Percentiles rank a stretch among this genome's conserved stretches.
These are phyloP conservation scores for Hydrangea macrophylla DNA, from an alignment of 148 eudicot genomes.

Conservation along the genomic window DNA sequence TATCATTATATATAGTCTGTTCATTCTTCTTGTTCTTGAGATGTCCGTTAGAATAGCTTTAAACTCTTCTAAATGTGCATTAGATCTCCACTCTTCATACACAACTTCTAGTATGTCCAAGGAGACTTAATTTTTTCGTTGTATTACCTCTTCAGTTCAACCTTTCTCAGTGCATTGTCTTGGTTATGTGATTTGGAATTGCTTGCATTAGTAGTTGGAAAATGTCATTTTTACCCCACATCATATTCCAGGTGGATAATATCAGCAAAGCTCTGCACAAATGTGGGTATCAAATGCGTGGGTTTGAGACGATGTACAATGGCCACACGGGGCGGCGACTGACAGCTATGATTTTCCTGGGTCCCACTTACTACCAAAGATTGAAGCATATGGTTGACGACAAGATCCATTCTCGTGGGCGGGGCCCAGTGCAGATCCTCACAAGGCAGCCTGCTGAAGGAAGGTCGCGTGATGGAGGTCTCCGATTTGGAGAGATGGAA, in stretches of 20 bases:
- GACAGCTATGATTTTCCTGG: slow-evolving; percentile 89
- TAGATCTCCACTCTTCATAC: too few relatives aligned
- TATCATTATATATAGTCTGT: too few relatives aligned
- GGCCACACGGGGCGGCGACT: slow-evolving; percentile 93
- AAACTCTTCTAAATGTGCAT: too few relatives aligned
- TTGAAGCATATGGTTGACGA: slow-evolving; percentile 99
- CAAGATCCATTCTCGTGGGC: slow-evolving; percentile 94
- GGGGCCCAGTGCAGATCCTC: slow-evolving; percentile 96
- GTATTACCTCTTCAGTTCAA: too few relatives aligned
- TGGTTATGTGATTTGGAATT: neutral
- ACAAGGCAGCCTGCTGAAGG: slow-evolving; percentile 99
- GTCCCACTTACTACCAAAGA: slow-evolving; percentile 96
- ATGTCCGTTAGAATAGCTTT: too few relatives aligned
- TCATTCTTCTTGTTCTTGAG: too few relatives aligned
- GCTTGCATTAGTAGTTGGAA: neutral
- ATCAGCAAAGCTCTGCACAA: slow-evolving; percentile 96
- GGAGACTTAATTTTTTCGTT: too few relatives aligned
- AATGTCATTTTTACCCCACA: neutral
- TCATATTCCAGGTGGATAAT: slow-evolving; percentile 65
- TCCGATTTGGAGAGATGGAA: slow-evolving; percentile 98
- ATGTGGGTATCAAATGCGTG: slow-evolving; percentile 99
- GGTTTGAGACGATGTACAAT: slow-evolving; percentile 96
- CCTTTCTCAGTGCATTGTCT: neutral
- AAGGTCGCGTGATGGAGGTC: slow-evolving; percentile 96
- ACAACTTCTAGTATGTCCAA: too few relatives aligned